Evolutionary conservation across 1,139 yeast genomes (phyloP).

Genomic region (Magnusiomyces starmeri): DNA sequence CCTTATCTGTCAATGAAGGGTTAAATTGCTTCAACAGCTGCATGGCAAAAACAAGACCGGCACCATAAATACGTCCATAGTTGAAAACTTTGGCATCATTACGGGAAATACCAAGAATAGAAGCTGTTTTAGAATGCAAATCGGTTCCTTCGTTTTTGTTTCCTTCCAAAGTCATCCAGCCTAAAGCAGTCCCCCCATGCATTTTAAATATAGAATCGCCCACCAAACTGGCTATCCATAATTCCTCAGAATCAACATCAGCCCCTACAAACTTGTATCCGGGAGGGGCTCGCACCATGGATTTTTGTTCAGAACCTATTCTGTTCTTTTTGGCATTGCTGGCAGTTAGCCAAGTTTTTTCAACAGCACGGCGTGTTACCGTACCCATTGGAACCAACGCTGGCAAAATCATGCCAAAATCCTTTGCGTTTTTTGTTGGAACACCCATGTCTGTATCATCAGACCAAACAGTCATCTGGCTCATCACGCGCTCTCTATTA

Average conservation of each 20-base stretch:
- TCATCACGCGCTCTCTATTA: slow-evolving; percentile 71
- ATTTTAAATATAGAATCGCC: slow-evolving; percentile 85
- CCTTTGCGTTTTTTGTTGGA: slow-evolving; percentile 30
- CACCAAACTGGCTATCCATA: slow-evolving; percentile 94
- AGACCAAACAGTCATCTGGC: slow-evolving; percentile 73
- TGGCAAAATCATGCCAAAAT: slow-evolving; percentile 75
- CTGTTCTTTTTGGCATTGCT: slow-evolving; percentile 81
- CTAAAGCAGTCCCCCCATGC: slow-evolving; percentile 95
- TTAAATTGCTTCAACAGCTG: slow-evolving; percentile 76
- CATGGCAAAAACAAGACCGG: slow-evolving; percentile 87
- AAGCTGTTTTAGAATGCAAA: slow-evolving; percentile 89
- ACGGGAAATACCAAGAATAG: slow-evolving; percentile 79
- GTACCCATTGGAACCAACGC: slow-evolving; percentile 91
- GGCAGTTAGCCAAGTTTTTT: slow-evolving; percentile 96
- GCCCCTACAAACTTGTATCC: slow-evolving; percentile 96
- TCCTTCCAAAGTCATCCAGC: slow-evolving; percentile 99
- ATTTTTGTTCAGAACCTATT: slow-evolving; percentile 88
- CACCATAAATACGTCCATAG: slow-evolving; percentile 96
- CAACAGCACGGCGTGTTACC: slow-evolving; percentile 91
- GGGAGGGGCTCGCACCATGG: slow-evolving; percentile 76
- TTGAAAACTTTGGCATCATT: slow-evolving; percentile 92
- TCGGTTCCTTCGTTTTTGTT: slow-evolving; percentile 87
- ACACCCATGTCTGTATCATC: slow-evolving; percentile 32
- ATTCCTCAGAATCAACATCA: slow-evolving; percentile 92
- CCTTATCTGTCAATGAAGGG: slow-evolving; percentile 55